Percentiles rank a stretch among this genome's conserved stretches.
These are phyloP conservation scores for Sugiyamaella mastotermitis DNA, from an alignment of 805 yeast species.

Conservation along the genomic window DNA sequence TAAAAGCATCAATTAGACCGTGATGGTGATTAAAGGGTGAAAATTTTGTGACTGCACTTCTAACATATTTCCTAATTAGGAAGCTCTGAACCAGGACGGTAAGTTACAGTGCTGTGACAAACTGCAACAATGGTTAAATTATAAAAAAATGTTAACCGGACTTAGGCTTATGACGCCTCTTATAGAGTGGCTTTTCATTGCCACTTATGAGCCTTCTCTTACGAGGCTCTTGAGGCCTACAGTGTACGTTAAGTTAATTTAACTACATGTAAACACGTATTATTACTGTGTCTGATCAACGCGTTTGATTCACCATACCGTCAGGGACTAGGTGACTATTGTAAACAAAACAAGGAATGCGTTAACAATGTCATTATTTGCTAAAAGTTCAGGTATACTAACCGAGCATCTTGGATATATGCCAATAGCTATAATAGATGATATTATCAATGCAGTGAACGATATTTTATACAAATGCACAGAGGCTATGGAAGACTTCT, in stretches of 20 bases:
- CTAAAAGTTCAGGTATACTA: slow-evolving; percentile 34
- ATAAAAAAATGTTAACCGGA: too few relatives aligned
- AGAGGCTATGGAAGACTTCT: slow-evolving; percentile 64
- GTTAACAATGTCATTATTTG: slow-evolving; percentile 6
- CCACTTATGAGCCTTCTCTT: too few relatives aligned
- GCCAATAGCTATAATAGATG: slow-evolving; percentile 78
- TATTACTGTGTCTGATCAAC: too few relatives aligned
- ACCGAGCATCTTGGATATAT: slow-evolving; percentile 86
- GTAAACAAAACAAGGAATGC: too few relatives aligned
- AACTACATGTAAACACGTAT: too few relatives aligned
- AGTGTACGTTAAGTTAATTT: too few relatives aligned
- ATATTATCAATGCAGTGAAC: slow-evolving; percentile 81
- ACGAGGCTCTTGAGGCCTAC: too few relatives aligned
- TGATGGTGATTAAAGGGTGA: background rate
- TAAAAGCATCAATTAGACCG: slow-evolving; percentile 11
- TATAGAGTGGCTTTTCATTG: too few relatives aligned
- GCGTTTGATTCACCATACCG: too few relatives aligned
- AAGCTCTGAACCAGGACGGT: background rate
- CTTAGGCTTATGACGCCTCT: too few relatives aligned
- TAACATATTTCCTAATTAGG: slow-evolving; percentile 6
- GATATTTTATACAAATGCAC: slow-evolving; percentile 79
- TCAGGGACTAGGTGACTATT: too few relatives aligned
- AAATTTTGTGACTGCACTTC: slow-evolving; percentile 7
- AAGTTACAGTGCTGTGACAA: background rate
- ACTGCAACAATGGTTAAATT: too few relatives aligned